These are phyloP conservation scores for Psidium guajava DNA, from an alignment of 345 rosid species.

Conservation along the genomic window DNA sequence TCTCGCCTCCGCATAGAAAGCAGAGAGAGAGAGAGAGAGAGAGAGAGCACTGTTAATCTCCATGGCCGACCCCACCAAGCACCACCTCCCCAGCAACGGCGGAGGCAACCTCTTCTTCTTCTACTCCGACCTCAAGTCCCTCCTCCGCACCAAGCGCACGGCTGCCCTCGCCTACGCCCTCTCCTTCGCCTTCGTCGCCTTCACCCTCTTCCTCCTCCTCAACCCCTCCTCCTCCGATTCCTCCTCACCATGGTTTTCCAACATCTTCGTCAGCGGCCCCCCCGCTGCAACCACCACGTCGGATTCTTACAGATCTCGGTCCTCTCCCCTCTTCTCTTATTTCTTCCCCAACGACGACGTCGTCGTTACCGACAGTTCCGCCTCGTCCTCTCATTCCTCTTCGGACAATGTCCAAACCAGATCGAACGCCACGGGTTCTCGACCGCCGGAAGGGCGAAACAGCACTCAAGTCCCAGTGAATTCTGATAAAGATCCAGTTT, in stretches of 20 bases:
- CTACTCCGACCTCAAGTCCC: constrained; percentile 25
- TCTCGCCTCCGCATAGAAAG: too few relatives aligned
- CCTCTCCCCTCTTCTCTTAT: constrained; percentile 36
- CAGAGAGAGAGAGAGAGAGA: not conserved
- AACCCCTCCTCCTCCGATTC: constrained; percentile 46
- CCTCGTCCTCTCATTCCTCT: constrained; percentile 5
- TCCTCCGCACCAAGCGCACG: constrained; percentile 41
- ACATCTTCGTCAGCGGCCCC: constrained; percentile 22
- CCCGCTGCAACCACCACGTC: constrained; percentile 6
- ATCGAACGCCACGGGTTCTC: constrained; percentile 9
- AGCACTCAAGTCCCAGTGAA: not conserved
- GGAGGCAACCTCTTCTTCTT: constrained; percentile 32
- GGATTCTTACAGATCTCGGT: constrained; percentile 43
- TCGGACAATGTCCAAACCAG: not conserved
- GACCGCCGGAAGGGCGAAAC: not conserved
- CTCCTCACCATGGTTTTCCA: constrained; percentile 41
- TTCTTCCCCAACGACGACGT: constrained; percentile 19
- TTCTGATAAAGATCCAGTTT: constrained; percentile 8
- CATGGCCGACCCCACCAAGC: constrained; percentile 62
- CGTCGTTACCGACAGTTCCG: not conserved
- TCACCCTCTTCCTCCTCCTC: constrained; percentile 61
- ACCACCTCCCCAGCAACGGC: constrained; percentile 8
- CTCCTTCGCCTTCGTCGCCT: constrained; percentile 50
- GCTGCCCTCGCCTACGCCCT: constrained; percentile 50
- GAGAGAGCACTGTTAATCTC: not conserved